Percentiles rank a stretch among this genome's conserved stretches.
phyloP scores from a whole-genome alignment of 768 basidiomycete species.

The Strobilomyces dryophilus region DNA sequence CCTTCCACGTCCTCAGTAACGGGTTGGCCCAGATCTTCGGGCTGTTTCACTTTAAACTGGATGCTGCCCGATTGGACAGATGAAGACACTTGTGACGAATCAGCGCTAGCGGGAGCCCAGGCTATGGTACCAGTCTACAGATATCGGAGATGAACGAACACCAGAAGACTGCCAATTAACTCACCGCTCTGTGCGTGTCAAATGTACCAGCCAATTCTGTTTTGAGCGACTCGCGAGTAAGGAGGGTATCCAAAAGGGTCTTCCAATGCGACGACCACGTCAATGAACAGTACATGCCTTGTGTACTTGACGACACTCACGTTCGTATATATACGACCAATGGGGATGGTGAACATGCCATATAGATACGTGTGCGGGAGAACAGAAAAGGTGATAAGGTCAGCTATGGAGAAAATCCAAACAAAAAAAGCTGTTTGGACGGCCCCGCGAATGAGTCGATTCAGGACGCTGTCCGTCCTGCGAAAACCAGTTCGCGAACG shows the following conservation, averaged over 20 bases:
- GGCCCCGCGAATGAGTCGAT: too few species aligned
- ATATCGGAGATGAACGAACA: not conserved
- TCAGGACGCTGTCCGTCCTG: too few species aligned
- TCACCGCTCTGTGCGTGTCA: not conserved
- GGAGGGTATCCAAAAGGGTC: not conserved
- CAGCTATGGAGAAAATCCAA: too few species aligned
- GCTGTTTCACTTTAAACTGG: constrained; percentile 1
- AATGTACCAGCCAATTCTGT: not conserved
- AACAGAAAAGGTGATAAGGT: too few species aligned
- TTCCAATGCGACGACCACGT: not conserved
- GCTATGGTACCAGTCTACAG: not conserved
- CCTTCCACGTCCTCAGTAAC: not conserved
- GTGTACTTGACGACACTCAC: not conserved
- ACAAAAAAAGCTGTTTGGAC: too few species aligned
- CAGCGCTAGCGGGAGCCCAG: not conserved
- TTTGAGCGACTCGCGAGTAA: not conserved
- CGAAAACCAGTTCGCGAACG: too few species aligned
- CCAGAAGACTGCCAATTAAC: not conserved
- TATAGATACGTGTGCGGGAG: not conserved
- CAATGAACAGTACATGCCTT: too few species aligned
- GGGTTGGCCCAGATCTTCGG: not conserved
- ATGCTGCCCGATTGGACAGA: not conserved
- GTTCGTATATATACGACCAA: not conserved
- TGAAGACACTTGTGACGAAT: not conserved
- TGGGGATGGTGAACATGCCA: not conserved